Percentiles rank a stretch among this genome's conserved stretches.
Conservation (phyloP, 208 protist species). For the Novymonas esmeraldas region DNA sequence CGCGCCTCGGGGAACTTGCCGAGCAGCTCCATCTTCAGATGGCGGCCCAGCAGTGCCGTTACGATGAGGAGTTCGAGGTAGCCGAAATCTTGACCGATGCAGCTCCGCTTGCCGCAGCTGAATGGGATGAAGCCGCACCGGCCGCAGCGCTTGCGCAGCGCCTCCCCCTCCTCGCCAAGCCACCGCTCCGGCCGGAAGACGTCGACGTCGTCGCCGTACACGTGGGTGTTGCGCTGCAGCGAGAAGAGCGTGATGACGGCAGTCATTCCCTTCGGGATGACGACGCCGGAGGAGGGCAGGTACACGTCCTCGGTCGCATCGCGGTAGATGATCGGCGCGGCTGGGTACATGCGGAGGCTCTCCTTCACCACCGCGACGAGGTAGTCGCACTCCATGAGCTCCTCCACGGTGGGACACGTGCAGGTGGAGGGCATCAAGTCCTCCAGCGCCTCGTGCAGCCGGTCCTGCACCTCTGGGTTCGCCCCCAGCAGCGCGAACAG, state of each 20-base stretch:
- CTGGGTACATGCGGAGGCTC: slow-evolving; percentile 54
- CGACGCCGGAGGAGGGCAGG: slow-evolving; percentile 49
- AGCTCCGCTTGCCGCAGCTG: slow-evolving; percentile 49
- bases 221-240: slow-evolving; percentile 47
- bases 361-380: slow-evolving; percentile 54
- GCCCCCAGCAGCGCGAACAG: slow-evolving; percentile 46
- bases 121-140: slow-evolving; percentile 65
- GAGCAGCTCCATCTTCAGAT: slow-evolving; percentile 39
- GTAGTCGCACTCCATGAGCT: slow-evolving; percentile 52
- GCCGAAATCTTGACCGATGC: slow-evolving; percentile 62
- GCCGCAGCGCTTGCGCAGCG: slow-evolving; percentile 42
- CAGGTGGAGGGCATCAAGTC: slow-evolving; percentile 41
- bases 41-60: slow-evolving; percentile 36
- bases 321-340: slow-evolving; percentile 61
- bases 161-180: slow-evolving; percentile 42
- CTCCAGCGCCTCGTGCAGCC: slow-evolving; percentile 44
- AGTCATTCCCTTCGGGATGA: slow-evolving; percentile 44
- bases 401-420: slow-evolving; percentile 48
- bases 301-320: slow-evolving; percentile 43
- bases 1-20: slow-evolving; percentile 47
- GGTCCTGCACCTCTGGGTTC: slow-evolving; percentile 39
- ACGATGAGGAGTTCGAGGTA: slow-evolving; percentile 49
- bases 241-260: slow-evolving; percentile 56
- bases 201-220: slow-evolving; percentile 45
- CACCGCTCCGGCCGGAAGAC: slow-evolving; percentile 56